Evolutionary conservation across 1,284 basidiomycete genomes (phyloP).

Genomic region (Pyrrhoderma lamaoense): DNA sequence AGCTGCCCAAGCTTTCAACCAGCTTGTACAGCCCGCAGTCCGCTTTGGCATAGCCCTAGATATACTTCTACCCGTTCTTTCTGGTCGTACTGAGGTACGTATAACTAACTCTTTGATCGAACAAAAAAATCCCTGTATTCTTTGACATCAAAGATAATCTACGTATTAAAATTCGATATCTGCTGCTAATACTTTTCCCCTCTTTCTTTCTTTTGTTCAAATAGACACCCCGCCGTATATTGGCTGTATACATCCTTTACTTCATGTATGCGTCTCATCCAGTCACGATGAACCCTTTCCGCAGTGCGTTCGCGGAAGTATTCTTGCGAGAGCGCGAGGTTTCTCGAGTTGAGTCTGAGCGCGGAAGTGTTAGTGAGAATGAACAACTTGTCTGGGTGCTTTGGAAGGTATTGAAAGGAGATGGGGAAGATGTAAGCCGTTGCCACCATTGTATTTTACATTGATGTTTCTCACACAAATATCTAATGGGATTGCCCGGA

Average conservation of each 20-base stretch:
- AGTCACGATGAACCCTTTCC: constrained; percentile 70
- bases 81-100: constrained; percentile 30
- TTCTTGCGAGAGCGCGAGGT: constrained; percentile 58
- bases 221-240: constrained; percentile 62
- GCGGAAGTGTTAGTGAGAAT: constrained; percentile 49
- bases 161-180: no score
- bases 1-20: constrained; percentile 61
- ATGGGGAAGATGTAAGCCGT: constrained; percentile 61
- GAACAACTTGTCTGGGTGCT: constrained; percentile 76
- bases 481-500: not conserved
- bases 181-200: no score
- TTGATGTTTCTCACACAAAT: not conserved
- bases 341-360: constrained; percentile 42
- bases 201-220: constrained; percentile 5
- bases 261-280: constrained; percentile 67
- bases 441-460: constrained; percentile 2
- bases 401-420: constrained; percentile 74
- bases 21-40: constrained; percentile 61
- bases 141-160: no score
- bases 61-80: constrained; percentile 63
- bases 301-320: constrained; percentile 54
- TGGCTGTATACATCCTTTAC: constrained; percentile 51
- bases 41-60: constrained; percentile 74
- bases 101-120: not conserved
- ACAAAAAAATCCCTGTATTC: not conserved